Conservation (phyloP, 768 basidiomycete genomes). For the Galerina marginata region DNA sequence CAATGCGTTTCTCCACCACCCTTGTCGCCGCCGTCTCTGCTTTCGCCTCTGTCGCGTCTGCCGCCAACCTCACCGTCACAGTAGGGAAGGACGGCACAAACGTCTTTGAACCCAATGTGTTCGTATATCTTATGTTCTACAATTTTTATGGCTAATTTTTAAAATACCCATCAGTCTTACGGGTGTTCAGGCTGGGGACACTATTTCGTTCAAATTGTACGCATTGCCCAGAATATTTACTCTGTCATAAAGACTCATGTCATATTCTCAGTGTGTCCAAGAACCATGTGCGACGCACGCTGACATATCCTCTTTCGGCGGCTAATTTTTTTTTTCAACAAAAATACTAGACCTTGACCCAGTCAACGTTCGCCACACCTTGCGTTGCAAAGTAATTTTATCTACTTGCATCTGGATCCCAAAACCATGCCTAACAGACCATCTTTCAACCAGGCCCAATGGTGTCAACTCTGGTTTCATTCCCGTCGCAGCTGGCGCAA, state of each 20-base stretch:
- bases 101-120: constrained; percentile 33
- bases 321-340: neutral
- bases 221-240: constrained; percentile 6
- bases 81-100: constrained; percentile 36
- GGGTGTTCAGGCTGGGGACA: constrained; percentile 39
- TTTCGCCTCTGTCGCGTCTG: constrained; percentile 33
- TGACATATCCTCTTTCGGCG: constrained; percentile 1
- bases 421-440: neutral
- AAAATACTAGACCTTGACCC: constrained; percentile 39
- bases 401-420: neutral
- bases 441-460: constrained; percentile 19
- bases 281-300: constrained; percentile 43
- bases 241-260: neutral
- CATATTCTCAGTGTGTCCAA: constrained; percentile 35
- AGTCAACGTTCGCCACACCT: constrained; percentile 44
- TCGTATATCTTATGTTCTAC: constrained; percentile 7
- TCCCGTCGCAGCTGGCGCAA: constrained; percentile 41
- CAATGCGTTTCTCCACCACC: constrained; percentile 29
- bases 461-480: constrained; percentile 54
- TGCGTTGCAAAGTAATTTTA: constrained; percentile 35
- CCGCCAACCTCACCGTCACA: constrained; percentile 35
- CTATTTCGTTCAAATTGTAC: constrained; percentile 52
- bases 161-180: constrained; percentile 31
- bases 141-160: neutral
- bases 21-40: constrained; percentile 24